Percentiles rank a stretch among this genome's conserved stretches.
These are phyloP conservation scores for Botryotinia calthae DNA, from an alignment of 2,329 filamentous ascomycete species.

Conservation along the genomic window DNA sequence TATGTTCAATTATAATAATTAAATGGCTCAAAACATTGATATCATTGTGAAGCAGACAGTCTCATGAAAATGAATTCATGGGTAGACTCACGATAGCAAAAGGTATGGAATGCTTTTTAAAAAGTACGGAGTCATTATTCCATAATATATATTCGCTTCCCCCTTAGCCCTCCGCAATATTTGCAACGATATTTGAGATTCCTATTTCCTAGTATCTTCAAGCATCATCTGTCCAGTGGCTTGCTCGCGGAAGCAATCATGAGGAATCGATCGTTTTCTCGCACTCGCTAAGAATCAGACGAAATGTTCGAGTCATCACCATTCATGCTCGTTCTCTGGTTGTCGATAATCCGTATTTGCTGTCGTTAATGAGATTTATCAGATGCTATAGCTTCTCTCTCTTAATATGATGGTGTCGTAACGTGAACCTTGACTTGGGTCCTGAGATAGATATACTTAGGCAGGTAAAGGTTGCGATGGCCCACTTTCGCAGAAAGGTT, in stretches of 20 bases:
- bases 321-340: neutral
- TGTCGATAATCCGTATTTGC: neutral
- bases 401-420: no score
- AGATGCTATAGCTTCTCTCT: fast-evolving
- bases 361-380: no score
- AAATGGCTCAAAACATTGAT: neutral
- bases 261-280: neutral
- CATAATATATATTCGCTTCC: neutral
- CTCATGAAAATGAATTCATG: no score
- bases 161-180: neutral
- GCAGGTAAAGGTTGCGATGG: fast-evolving
- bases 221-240: neutral
- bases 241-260: neutral
- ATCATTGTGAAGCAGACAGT: neutral
- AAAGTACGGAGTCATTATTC: no score
- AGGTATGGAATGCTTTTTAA: no score
- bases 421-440: neutral
- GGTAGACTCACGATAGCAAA: no score
- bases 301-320: neutral
- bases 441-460: fast-evolving
- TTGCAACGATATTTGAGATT: neutral
- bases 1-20: neutral
- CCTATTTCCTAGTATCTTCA: fast-evolving
- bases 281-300: neutral
- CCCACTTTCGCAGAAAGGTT: neutral